Evolutionary conservation across 176 grass and related monocot species (phyloP).

Genomic region (Tuctoria greenei): DNA sequence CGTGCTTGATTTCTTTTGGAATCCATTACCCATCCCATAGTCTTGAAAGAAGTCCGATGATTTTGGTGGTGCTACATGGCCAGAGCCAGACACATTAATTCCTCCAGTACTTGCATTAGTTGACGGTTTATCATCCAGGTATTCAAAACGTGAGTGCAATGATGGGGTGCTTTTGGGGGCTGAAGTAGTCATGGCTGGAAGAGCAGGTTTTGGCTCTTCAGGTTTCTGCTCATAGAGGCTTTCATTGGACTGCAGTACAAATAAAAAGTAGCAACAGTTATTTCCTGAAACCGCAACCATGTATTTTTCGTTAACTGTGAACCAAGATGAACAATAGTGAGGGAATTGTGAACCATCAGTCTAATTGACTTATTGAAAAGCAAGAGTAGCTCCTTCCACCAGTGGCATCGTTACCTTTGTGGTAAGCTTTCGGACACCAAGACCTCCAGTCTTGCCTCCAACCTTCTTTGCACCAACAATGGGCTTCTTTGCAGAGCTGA

Average conservation of each 20-base stretch:
- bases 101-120: constrained; percentile 42
- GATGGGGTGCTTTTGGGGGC: constrained; percentile 42
- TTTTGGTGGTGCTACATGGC: constrained; percentile 73
- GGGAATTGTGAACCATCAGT: not conserved
- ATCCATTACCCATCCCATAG: constrained; percentile 70
- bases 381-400: not conserved
- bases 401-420: constrained; percentile 54
- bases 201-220: constrained; percentile 64
- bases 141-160: constrained; percentile 71
- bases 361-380: not conserved
- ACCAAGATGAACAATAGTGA: not conserved
- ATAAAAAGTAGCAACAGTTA: not conserved
- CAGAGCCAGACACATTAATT: constrained; percentile 45
- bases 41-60: constrained; percentile 79
- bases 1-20: constrained; percentile 65
- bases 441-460: constrained; percentile 68
- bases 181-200: constrained; percentile 40
- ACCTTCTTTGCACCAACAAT: constrained; percentile 73
- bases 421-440: constrained; percentile 78
- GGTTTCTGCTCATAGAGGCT: constrained; percentile 89
- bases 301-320: not conserved
- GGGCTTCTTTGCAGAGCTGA: constrained; percentile 67
- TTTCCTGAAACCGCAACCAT: not conserved
- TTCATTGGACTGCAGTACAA: constrained; percentile 59
- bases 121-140: constrained; percentile 48